Evolutionary conservation across 2,329 filamentous ascomycete genomes (phyloP), one percentile per base, ranked within the genome.

Genomic region (Aphanocladium album): DNA sequence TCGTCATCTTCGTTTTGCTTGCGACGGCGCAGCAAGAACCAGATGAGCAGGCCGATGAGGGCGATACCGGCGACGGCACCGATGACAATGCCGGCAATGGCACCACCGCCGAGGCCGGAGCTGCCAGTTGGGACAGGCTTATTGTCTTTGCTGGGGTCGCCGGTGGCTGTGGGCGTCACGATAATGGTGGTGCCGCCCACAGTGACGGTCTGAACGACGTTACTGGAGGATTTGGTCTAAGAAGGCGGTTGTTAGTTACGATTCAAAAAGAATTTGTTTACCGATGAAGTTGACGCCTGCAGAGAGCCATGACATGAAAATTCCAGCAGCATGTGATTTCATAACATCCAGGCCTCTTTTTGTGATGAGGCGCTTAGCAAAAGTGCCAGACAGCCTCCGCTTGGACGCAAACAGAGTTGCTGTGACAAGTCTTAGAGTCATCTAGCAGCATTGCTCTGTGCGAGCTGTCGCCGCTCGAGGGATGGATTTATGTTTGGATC

Each of bases 101-200:
- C 74, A 2, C 82, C 82, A 0, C 77, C 78, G 35, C 72, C 72
- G 0, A 83, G 71, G 33, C 67, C 67, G 7, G 67, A 62, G 5
- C 59, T 51, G 7, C 69, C 68, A 12, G 56, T 49, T 12, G 57
- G 61, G 45, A 63, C 60, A 17, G 56, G 63, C 19, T 62, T 61
- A 2, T 61, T 60, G 8, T 62, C 60, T 43, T 59, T 60, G 17
- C 63, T 66, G 33, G 67, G 65, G 46, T 66, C 65, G 66, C 66
- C 3, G 17, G 66, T 69, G 8, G 63, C 63, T 1, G 79, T 79
- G 0, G 83, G 81, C 7, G 75, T 75, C 17, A 83, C 76, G 1
- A 81, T 85, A 3, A 87, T 78, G 1, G 83, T 87, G 61, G 76
- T 78, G 19, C 83, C 83, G 11, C 76, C 79, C 7, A 77, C 75